Base-by-base conservation (phyloP, 2,329 filamentous ascomycete genomes). In the Cercospora sesami region DNA sequence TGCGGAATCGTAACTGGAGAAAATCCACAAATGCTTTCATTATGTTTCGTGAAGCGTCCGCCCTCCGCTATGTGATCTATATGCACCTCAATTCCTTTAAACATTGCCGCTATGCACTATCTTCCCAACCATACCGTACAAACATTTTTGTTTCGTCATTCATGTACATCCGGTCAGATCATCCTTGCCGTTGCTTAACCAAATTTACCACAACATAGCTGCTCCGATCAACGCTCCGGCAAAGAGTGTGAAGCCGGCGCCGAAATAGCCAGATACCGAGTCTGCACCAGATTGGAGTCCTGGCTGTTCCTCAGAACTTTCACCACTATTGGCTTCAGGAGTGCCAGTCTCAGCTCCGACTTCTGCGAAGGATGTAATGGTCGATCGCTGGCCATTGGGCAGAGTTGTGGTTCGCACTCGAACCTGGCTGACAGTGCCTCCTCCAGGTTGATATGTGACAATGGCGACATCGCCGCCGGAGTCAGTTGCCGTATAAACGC, bases 361-460 rank as follows among this genome's bases (percentile, higher is more conserved):
- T 57, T 79, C 79, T 0, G 79, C 80, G 68, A 80, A 82, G 60
- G 79, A 81, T 18, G 83, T 84, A 62, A 83, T 76, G 1, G 81
- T 83, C 39, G 73, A 77, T 3, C 73, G 77, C 36, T 75, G 66
- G 16, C 79, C 79, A 64, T 80, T 74, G 8, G 78, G 69, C 14
- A 79, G 68, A 10, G 72, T 75, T 1, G 77, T 78, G 5, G 79
- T 81, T 45, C 72, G 60, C 18, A 83, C 71, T 31, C 80, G 76
- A 30, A 84, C 69, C 58, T 76, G 76, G 70, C 75, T 80, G 21
- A 84, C 79, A 8, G 69, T 73, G 21, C 79, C 81, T 57, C 78
- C 81, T 58, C 73, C 76, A 4, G 83, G 83, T 1, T 82, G 83
- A 72, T 81, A 83, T 1, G 83, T 85, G 2, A 83, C 82, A 61